A percentile compares a stretch with the other conserved stretches of the same genome.
Conservation (phyloP, 2,329 filamentous ascomycete genomes). For the Epichloe typhina region DNA sequence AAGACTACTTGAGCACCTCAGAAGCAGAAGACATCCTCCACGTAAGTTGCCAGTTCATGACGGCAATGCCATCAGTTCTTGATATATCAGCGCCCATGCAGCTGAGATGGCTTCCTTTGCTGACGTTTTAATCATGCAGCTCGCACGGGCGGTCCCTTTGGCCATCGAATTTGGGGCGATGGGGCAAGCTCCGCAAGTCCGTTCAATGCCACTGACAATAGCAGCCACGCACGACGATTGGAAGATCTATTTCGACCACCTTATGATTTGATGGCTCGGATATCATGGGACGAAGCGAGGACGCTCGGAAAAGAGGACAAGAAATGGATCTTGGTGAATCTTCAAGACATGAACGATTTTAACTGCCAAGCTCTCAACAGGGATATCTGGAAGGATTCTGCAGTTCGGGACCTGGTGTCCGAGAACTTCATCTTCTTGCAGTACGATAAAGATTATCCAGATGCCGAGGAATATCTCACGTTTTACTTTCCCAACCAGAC, state of each 20-base stretch:
- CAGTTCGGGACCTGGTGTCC: slow-evolving; percentile 64
- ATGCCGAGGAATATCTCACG: slow-evolving; percentile 68
- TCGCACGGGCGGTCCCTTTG: slow-evolving; percentile 22
- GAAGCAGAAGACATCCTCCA: slow-evolving; percentile 26
- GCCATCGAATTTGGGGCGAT: slow-evolving; percentile 26
- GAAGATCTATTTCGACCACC: slow-evolving; percentile 89
- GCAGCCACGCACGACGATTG: slow-evolving; percentile 59
- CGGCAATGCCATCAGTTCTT: not conserved
- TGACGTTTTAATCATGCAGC: not conserved
- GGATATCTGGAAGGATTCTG: slow-evolving; percentile 85
- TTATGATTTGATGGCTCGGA: slow-evolving; percentile 70
- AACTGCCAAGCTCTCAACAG: slow-evolving; percentile 89
- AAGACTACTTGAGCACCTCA: slow-evolving; percentile 53
- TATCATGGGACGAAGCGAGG: slow-evolving; percentile 74
- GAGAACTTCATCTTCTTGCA: slow-evolving; percentile 96
- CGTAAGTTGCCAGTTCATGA: slow-evolving; percentile 15
- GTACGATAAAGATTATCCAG: slow-evolving; percentile 73
- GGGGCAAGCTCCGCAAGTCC: slow-evolving; percentile 9
- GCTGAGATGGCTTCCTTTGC: not conserved
- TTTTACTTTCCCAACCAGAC: slow-evolving; percentile 69
- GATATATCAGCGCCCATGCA: not conserved
- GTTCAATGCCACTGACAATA: slow-evolving; percentile 30
- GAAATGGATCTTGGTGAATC: slow-evolving; percentile 93
- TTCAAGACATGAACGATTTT: slow-evolving; percentile 88
- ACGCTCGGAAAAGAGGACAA: slow-evolving; percentile 73